Conservation (phyloP, 2,329 filamentous ascomycete species). For the Chaetomium olivaceum region DNA sequence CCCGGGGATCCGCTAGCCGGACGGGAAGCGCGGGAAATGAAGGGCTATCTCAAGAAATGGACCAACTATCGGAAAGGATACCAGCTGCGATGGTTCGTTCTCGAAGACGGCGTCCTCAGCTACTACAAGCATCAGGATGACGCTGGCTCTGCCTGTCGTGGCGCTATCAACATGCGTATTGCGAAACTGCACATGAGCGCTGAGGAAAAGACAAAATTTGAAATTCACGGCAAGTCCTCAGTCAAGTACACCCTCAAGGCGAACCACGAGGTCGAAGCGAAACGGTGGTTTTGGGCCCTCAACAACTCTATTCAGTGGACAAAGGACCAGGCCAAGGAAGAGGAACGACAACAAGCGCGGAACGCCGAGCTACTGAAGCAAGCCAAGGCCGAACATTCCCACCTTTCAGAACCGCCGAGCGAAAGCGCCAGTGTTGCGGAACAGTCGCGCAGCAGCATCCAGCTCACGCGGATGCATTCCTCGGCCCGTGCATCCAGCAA, state of each 20-base stretch:
- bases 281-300: slow-evolving; percentile 97
- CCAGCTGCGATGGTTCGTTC: slow-evolving; percentile 94
- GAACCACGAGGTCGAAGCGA: slow-evolving; percentile 96
- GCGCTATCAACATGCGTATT: slow-evolving; percentile 98
- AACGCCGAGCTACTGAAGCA: slow-evolving; percentile 75
- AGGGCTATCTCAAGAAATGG: slow-evolving; percentile 98
- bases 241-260: slow-evolving; percentile 98
- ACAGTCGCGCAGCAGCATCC: slow-evolving; percentile 46
- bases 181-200: slow-evolving; percentile 93
- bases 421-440: slow-evolving; percentile 56
- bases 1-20: slow-evolving; percentile 66
- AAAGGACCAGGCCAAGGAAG: slow-evolving; percentile 93
- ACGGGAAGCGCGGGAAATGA: slow-evolving; percentile 93
- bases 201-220: slow-evolving; percentile 95
- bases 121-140: slow-evolving; percentile 99
- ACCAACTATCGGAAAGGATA: slow-evolving; percentile 98
- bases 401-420: slow-evolving; percentile 50
- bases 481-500: slow-evolving; percentile 39
- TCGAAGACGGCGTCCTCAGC: slow-evolving; percentile 94
- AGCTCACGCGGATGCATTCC: slow-evolving; percentile 47
- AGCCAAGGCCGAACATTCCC: slow-evolving; percentile 71
- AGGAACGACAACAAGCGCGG: slow-evolving; percentile 72
- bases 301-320: slow-evolving; percentile 99
- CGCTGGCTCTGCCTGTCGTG: slow-evolving; percentile 90
- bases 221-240: slow-evolving; percentile 96